Evolutionary conservation across 495 filamentous ascomycete genomes (phyloP).

Genomic region (Xanthoparmelia taractica): DNA sequence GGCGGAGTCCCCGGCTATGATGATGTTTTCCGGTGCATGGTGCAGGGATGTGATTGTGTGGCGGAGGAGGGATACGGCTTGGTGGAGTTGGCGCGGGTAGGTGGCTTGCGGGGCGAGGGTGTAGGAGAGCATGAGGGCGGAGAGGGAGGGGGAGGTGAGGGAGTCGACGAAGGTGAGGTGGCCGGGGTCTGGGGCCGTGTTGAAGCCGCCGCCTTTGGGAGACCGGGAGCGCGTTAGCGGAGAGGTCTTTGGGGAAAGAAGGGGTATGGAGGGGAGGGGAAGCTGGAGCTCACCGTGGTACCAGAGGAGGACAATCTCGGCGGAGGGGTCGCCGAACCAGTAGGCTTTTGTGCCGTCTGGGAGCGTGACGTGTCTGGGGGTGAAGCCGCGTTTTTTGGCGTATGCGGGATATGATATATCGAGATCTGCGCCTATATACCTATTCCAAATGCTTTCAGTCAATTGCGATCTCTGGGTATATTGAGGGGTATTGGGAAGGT

Average conservation of each 20-base stretch:
- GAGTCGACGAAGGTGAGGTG: slow-evolving; percentile 44
- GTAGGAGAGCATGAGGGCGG: slow-evolving; percentile 49
- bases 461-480: background rate
- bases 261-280: slow-evolving; percentile 5
- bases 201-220: slow-evolving; percentile 51
- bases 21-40: slow-evolving; percentile 38
- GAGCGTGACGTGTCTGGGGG: slow-evolving; percentile 43
- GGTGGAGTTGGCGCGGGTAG: slow-evolving; percentile 54
- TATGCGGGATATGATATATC: slow-evolving; percentile 39
- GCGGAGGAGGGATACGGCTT: slow-evolving; percentile 46
- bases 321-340: slow-evolving; percentile 52
- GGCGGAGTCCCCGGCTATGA: slow-evolving; percentile 56
- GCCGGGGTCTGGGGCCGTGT: slow-evolving; percentile 33
- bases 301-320: slow-evolving; percentile 51
- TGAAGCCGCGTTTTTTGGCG: slow-evolving; percentile 40
- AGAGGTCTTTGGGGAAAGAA: too few relatives aligned
- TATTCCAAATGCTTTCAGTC: slow-evolving; percentile 19
- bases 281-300: slow-evolving; percentile 44
- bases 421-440: slow-evolving; percentile 34
- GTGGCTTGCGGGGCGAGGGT: slow-evolving; percentile 43
- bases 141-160: slow-evolving; percentile 39
- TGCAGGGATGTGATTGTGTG: slow-evolving; percentile 42
- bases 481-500: background rate
- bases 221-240: slow-evolving; percentile 3
- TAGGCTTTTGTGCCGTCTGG: slow-evolving; percentile 45